Conservation (phyloP, 352 stramenopile species). For the Globisporangium echinulatum region DNA sequence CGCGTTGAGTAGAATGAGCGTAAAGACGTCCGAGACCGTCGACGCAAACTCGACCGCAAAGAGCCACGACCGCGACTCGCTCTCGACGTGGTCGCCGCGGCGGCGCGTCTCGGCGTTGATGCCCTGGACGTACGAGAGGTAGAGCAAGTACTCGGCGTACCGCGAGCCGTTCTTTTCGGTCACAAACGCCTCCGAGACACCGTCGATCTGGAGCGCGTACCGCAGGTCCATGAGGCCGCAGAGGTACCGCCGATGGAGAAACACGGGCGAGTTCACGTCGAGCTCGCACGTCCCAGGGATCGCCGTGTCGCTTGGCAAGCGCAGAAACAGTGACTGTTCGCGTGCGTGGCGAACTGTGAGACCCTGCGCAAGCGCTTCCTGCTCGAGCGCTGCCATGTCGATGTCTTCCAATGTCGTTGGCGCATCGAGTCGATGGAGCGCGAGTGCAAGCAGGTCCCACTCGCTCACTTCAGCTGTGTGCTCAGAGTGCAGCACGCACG, state of each 20-base stretch:
- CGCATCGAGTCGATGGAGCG: constrained; percentile 35
- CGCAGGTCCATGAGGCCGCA: constrained; percentile 96
- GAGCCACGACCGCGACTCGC: constrained; percentile 76
- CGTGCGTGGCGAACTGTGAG: constrained; percentile 30
- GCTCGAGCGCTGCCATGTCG: constrained; percentile 33
- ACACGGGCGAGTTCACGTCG: constrained; percentile 85
- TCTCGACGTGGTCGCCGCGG: constrained; percentile 68
- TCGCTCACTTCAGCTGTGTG: constrained; percentile 29
- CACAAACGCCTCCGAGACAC: constrained; percentile 90
- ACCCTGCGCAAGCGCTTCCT: constrained; percentile 33
- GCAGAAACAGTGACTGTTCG: constrained; percentile 41
- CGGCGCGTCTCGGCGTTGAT: constrained; percentile 55
- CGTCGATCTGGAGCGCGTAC: constrained; percentile 96
- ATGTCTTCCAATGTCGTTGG: constrained; percentile 39
- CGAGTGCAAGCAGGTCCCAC: constrained; percentile 68
- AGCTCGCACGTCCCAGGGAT: constrained; percentile 56
- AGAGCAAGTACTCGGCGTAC: constrained; percentile 61
- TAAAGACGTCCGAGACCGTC: constrained; percentile 73
- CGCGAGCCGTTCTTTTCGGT: constrained; percentile 49
- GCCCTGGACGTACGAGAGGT: constrained; percentile 71
- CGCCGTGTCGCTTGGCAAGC: constrained; percentile 45
- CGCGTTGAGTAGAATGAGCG: constrained; percentile 72
- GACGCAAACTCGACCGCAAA: constrained; percentile 82
- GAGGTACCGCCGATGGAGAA: constrained; percentile 93
- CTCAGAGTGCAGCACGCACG: constrained; percentile 30